Evolutionary conservation across 805 yeast genomes (phyloP).

Genomic region (Starmerella apicola): DNA sequence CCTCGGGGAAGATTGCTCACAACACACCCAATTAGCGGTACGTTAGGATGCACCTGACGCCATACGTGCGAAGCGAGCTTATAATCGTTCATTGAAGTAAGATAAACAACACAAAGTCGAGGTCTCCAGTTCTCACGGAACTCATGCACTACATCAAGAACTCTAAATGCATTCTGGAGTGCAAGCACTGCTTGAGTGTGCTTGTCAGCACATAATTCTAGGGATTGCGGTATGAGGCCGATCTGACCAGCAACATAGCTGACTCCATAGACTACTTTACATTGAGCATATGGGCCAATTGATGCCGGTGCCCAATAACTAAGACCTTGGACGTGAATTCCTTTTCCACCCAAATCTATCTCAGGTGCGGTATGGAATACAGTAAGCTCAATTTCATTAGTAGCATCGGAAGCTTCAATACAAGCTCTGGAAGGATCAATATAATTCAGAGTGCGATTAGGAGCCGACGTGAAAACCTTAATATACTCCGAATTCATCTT

Average conservation of each 20-base stretch:
- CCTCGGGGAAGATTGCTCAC: constrained; percentile 23
- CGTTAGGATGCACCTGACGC: constrained; percentile 3
- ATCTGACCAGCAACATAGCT: constrained; percentile 82
- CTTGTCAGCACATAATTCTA: constrained; percentile 36
- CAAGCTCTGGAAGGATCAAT: constrained; percentile 87
- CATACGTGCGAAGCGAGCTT: constrained; percentile 8
- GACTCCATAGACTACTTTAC: constrained; percentile 41
- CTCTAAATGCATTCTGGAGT: constrained; percentile 60
- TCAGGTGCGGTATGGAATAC: constrained; percentile 33
- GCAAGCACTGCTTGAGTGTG: constrained; percentile 39
- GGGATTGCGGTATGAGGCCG: constrained; percentile 61
- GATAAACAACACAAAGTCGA: constrained; percentile 42
- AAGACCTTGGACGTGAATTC: constrained; percentile 82
- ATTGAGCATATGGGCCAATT: constrained; percentile 94
- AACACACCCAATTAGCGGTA: constrained; percentile 19
- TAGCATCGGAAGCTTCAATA: constrained; percentile 43
- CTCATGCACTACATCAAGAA: constrained; percentile 41
- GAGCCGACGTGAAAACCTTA: constrained; percentile 39
- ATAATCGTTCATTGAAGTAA: constrained; percentile 28
- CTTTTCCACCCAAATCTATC: constrained; percentile 26
- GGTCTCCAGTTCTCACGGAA: constrained; percentile 29
- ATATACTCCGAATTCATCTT: constrained; percentile 51
- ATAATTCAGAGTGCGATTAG: not conserved
- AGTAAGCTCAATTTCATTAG: constrained; percentile 45
- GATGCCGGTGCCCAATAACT: constrained; percentile 99